These are phyloP conservation scores for Piromyces sp. DNA, from an alignment of 192 early-diverging fungal species.

Conservation along the genomic window DNA sequence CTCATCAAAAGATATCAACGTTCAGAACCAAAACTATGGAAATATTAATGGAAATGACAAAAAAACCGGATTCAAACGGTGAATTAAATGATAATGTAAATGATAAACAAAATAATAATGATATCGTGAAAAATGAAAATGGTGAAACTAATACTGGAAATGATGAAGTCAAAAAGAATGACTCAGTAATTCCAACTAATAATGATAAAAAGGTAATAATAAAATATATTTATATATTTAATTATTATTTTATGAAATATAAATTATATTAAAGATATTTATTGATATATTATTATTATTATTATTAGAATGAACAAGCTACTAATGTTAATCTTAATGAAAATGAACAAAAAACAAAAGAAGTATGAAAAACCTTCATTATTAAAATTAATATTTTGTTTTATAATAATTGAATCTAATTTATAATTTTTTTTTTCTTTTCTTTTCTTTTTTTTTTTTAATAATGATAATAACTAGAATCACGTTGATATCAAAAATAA, in stretches of 20 bases:
- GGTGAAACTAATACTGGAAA: not conserved
- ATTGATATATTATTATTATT: too few relatives aligned
- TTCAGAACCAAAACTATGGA: conserved; percentile 29
- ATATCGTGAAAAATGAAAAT: not conserved
- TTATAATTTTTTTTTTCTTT: too few relatives aligned
- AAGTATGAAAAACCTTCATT: too few relatives aligned
- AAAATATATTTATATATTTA: too few relatives aligned
- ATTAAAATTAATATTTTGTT: too few relatives aligned
- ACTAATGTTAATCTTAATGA: not conserved
- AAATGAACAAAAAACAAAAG: not conserved
- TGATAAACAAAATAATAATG: not conserved
- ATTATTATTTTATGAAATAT: too few relatives aligned
- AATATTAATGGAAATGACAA: conserved; percentile 9
- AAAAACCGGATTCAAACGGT: conserved; percentile 9
- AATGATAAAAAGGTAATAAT: not conserved
- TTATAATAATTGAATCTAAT: too few relatives aligned
- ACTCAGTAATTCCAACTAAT: not conserved
- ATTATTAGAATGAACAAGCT: not conserved
- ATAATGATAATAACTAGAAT: not conserved
- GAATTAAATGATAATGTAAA: not conserved
- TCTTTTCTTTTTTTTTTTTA: too few relatives aligned
- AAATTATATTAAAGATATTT: too few relatives aligned
- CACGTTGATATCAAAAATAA: conserved; percentile 19
- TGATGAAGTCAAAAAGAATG: not conserved
- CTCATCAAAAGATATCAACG: conserved; percentile 15